phyloP scores from a whole-genome alignment of 345 rosid genomes.

The Eucalyptus leucophloia region DNA sequence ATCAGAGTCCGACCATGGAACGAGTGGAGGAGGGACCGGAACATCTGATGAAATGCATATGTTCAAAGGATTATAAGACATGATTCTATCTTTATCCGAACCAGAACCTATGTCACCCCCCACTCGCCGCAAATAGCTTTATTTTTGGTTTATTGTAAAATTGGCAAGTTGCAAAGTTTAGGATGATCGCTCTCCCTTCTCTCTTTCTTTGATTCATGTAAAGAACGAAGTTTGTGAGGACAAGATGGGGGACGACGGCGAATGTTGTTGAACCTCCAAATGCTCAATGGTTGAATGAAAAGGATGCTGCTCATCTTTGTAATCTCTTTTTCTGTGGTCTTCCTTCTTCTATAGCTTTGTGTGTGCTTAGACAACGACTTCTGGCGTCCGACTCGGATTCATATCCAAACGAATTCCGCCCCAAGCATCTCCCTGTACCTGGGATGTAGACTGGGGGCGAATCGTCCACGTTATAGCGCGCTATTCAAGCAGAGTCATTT shows the following conservation, averaged over 20 bases:
- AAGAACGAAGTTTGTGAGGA: neutral
- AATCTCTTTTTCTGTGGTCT: neutral
- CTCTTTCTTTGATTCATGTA: neutral
- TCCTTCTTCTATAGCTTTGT: neutral
- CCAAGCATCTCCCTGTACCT: neutral
- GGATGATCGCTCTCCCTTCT: neutral
- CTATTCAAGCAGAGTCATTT: neutral
- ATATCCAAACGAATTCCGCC: neutral
- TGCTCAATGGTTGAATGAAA: neutral
- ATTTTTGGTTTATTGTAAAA: neutral
- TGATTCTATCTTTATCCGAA: neutral
- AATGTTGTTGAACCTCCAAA: neutral
- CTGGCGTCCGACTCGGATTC: neutral
- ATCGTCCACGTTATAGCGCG: constrained; percentile 8
- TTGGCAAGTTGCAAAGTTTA: neutral
- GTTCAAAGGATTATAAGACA: neutral
- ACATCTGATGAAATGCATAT: neutral
- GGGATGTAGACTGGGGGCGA: neutral
- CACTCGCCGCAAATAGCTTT: neutral
- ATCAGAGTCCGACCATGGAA: constrained; percentile 32
- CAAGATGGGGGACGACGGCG: neutral
- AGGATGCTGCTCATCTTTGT: neutral
- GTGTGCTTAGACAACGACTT: neutral
- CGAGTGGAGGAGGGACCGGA: neutral
- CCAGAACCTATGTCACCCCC: neutral